Conservation (phyloP, 2,329 filamentous ascomycete species). For the Arthroderma sp. region DNA sequence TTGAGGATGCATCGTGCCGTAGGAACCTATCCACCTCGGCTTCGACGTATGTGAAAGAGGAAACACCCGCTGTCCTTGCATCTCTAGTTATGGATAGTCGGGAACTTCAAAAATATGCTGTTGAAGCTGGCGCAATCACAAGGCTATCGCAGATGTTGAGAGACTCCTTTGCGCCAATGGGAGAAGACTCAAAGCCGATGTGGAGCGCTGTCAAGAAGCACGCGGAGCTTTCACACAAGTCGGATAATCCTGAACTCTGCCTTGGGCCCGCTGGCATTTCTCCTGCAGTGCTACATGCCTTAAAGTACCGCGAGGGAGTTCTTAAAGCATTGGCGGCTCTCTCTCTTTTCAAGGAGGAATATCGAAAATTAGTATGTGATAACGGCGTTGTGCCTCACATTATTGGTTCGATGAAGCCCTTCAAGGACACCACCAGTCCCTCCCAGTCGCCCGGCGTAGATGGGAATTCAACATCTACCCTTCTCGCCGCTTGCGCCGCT, state of each 20-base stretch:
- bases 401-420: conserved; percentile 63
- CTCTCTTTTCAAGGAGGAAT: conserved; percentile 66
- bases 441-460: conserved; percentile 36
- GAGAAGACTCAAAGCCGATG: conserved; percentile 37
- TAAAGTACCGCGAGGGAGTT: conserved; percentile 61
- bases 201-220: conserved; percentile 37
- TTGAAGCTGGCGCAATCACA: conserved; percentile 53
- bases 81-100: conserved; percentile 67
- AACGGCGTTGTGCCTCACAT: conserved; percentile 70
- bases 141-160: conserved; percentile 52
- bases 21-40: conserved; percentile 27
- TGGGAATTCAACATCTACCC: conserved; percentile 65
- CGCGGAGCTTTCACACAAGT: conserved; percentile 7
- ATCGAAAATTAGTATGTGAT: conserved; percentile 69
- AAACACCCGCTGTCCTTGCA: conserved; percentile 62
- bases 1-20: conserved; percentile 26
- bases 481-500: conserved; percentile 74
- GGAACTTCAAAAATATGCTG: conserved; percentile 67
- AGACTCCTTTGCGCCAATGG: conserved; percentile 49
- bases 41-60: conserved; percentile 49
- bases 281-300: conserved; percentile 51
- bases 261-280: conserved; percentile 52
- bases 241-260: conserved; percentile 26
- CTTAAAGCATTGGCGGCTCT: conserved; percentile 72
- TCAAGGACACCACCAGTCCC: conserved; percentile 18